A percentile compares a stretch with the other conserved stretches of the same genome.
Evolutionary conservation across 345 rosid species (phyloP).

Genomic region (Turritis glabra): DNA sequence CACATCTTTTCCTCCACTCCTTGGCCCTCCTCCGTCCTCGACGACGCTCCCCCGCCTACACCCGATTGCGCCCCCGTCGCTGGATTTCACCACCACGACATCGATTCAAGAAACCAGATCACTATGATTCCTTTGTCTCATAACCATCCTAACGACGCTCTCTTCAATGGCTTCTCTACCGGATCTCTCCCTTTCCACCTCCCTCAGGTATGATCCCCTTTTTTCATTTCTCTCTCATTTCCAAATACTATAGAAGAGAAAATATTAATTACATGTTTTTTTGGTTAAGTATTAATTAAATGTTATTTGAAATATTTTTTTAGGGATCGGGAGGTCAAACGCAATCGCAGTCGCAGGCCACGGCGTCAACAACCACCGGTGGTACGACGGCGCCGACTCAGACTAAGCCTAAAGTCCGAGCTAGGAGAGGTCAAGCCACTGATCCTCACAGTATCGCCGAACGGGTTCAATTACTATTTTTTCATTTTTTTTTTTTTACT

Average conservation of each 20-base stretch:
- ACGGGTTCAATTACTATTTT: slow-evolving; percentile 50
- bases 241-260: not conserved
- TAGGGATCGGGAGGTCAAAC: slow-evolving; percentile 46
- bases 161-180: slow-evolving; percentile 57
- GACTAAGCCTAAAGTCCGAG: slow-evolving; percentile 79
- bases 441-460: slow-evolving; percentile 99
- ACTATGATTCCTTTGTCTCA: slow-evolving; percentile 42
- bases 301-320: not conserved
- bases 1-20: slow-evolving; percentile 75
- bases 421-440: slow-evolving; percentile 98
- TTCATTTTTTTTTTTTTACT: not conserved
- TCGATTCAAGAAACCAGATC: slow-evolving; percentile 61
- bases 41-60: slow-evolving; percentile 18
- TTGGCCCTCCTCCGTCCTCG: slow-evolving; percentile 42
- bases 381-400: slow-evolving; percentile 49
- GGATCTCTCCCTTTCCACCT: slow-evolving; percentile 79
- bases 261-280: not conserved
- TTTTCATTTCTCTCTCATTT: not conserved
- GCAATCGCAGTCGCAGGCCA: slow-evolving; percentile 47
- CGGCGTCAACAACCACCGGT: slow-evolving; percentile 39
- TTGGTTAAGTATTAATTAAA: too few relatives aligned
- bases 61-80: slow-evolving; percentile 17
- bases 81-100: slow-evolving; percentile 39
- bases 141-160: slow-evolving; percentile 44
- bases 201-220: slow-evolving; percentile 42